phyloP scores from a whole-genome alignment of 768 basidiomycete genomes.

The Agaricus blazei region DNA sequence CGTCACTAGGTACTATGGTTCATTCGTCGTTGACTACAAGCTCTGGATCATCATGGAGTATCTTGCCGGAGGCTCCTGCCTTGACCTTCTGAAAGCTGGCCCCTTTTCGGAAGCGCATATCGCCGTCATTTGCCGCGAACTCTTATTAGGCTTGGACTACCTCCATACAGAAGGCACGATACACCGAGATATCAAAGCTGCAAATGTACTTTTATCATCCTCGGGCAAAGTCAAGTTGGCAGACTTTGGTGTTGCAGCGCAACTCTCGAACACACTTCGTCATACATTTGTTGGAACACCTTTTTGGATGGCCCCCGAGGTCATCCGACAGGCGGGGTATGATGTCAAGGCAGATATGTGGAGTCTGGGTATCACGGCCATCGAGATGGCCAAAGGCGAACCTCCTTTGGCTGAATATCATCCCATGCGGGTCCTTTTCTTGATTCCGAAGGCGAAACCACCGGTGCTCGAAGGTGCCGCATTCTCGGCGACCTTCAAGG shows the following conservation, averaged over 20 bases:
- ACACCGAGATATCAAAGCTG: conserved; percentile 98
- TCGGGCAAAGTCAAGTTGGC: conserved; percentile 95
- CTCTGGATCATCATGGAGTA: conserved; percentile 99
- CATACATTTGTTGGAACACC: conserved; percentile 98
- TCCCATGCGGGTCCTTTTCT: conserved; percentile 96
- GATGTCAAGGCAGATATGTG: conserved; percentile 96
- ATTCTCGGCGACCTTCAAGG: conserved; percentile 85
- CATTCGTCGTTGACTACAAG: conserved; percentile 95
- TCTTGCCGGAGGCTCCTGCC: conserved; percentile 96
- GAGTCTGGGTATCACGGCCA: conserved; percentile 97
- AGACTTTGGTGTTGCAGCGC: conserved; percentile 98
- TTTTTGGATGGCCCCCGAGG: conserved; percentile 99
- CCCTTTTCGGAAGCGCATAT: conserved; percentile 91
- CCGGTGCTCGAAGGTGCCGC: conserved; percentile 77
- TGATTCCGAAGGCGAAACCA: conserved; percentile 95
- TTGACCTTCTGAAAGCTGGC: conserved; percentile 92
- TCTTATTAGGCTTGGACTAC: conserved; percentile 90
- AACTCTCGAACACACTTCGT: conserved; percentile 87
- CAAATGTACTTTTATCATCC: conserved; percentile 88
- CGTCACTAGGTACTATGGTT: conserved; percentile 94
- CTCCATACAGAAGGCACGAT: conserved; percentile 96
- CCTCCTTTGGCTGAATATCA: conserved; percentile 97
- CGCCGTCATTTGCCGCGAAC: conserved; percentile 90
- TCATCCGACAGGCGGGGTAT: conserved; percentile 95
- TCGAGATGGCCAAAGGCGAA: conserved; percentile 97